Evolutionary conservation across 768 basidiomycete genomes (phyloP).

Genomic region (Mrakia blollopis): DNA sequence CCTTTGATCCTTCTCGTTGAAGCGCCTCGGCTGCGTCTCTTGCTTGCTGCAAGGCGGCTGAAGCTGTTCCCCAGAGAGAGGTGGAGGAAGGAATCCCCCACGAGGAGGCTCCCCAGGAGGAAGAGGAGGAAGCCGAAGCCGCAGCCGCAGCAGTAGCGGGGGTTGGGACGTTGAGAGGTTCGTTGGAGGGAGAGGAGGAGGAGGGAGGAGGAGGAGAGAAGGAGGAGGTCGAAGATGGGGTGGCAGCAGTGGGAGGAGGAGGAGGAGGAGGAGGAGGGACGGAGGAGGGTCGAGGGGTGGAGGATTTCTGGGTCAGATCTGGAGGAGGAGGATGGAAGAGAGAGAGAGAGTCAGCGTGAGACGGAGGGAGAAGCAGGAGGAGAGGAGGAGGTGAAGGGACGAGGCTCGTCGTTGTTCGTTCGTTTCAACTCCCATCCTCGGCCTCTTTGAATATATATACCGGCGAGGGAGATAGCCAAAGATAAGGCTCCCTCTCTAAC

Average conservation of each 20-base stretch:
- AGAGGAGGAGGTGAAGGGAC: not conserved
- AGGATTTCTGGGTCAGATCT: slow-evolving; percentile 28
- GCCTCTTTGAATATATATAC: too few species aligned
- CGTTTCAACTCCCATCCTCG: too few species aligned
- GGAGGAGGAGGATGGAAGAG: not conserved
- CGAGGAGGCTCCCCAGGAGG: slow-evolving; percentile 1
- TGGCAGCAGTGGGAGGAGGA: slow-evolving; percentile 27
- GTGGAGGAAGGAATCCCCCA: slow-evolving; percentile 21
- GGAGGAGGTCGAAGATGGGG: slow-evolving; percentile 5
- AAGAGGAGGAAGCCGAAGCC: not conserved
- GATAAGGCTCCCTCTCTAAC: too few species aligned
- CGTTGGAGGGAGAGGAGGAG: not conserved
- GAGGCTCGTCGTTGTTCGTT: too few species aligned
- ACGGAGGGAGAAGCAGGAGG: not conserved
- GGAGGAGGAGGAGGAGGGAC: slow-evolving; percentile 24
- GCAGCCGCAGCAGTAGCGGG: slow-evolving; percentile 4
- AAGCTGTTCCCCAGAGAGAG: slow-evolving; percentile 29
- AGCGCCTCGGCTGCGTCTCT: slow-evolving; percentile 19
- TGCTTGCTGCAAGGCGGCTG: slow-evolving; percentile 14
- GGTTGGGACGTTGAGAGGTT: slow-evolving; percentile 29
- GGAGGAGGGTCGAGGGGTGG: slow-evolving; percentile 7
- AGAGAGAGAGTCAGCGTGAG: not conserved
- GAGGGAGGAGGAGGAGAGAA: slow-evolving; percentile 1
- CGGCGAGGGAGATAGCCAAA: too few species aligned
- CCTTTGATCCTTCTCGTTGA: slow-evolving; percentile 10